Evolutionary conservation across 768 basidiomycete genomes (phyloP).

Genomic region (Lepiota venenata): DNA sequence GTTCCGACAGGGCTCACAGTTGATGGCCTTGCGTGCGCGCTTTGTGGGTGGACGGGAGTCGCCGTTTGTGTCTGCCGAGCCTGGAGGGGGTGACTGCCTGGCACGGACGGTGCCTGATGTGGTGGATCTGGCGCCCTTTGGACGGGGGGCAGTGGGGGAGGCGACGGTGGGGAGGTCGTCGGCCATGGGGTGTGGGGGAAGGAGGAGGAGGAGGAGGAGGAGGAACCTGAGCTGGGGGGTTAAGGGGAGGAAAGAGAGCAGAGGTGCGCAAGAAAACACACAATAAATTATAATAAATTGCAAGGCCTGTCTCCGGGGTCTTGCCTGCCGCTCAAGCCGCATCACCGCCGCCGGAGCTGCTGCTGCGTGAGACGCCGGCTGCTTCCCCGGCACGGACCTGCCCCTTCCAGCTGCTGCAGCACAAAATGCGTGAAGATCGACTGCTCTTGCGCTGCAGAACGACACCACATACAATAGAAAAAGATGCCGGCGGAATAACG

Average conservation of each 20-base stretch:
- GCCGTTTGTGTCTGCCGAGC: slow-evolving; percentile 36
- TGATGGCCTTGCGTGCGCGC: slow-evolving; percentile 83
- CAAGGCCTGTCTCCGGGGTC: slow-evolving; percentile 1
- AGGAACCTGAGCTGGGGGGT: slow-evolving; percentile 12
- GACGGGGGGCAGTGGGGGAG: slow-evolving; percentile 36
- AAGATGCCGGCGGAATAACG: slow-evolving; percentile 9
- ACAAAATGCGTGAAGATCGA: neutral
- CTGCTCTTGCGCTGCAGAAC: no score
- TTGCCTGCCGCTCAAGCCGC: slow-evolving; percentile 14
- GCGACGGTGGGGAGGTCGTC: slow-evolving; percentile 35
- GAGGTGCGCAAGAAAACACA: slow-evolving; percentile 21
- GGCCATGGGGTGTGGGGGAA: slow-evolving; percentile 30
- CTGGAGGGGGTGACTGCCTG: slow-evolving; percentile 45
- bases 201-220: slow-evolving; percentile 21
- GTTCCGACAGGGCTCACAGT: slow-evolving; percentile 85
- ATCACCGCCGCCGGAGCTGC: slow-evolving; percentile 23
- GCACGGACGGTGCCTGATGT: slow-evolving; percentile 45
- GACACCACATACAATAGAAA: neutral
- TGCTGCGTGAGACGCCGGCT: slow-evolving; percentile 10
- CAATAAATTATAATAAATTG: slow-evolving; percentile 14
- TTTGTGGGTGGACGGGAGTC: slow-evolving; percentile 72
- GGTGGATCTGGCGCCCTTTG: slow-evolving; percentile 36
- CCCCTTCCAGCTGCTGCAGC: neutral
- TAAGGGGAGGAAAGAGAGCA: slow-evolving; percentile 12
- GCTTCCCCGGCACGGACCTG: slow-evolving; percentile 6